Evolutionary conservation across 768 basidiomycete genomes (phyloP).

Genomic region (Daedaleopsis nitida): DNA sequence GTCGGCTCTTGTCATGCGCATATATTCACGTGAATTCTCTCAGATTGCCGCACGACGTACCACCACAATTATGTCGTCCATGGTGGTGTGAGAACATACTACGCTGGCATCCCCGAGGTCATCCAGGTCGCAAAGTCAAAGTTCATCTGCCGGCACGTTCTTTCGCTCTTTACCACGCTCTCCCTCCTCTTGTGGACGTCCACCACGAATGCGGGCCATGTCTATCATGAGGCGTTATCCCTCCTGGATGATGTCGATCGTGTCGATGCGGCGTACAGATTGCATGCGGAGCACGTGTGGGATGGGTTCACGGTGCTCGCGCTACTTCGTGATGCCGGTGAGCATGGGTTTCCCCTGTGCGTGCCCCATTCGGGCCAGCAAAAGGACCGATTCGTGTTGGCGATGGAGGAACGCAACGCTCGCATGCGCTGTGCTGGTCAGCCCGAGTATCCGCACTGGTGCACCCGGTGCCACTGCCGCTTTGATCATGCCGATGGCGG

Average conservation of each 20-base stretch:
- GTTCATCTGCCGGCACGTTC: no score
- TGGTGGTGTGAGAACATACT: no score
- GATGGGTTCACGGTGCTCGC: conserved; percentile 27
- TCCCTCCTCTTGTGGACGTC: conserved; percentile 10
- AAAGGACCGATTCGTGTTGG: conserved; percentile 25
- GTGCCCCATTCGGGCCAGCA: conserved; percentile 30
- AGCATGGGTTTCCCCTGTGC: conserved; percentile 9
- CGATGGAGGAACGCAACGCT: conserved; percentile 29
- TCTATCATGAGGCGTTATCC: conserved; percentile 1
- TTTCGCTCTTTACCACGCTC: no score
- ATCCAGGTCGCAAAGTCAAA: no score
- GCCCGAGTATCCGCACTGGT: conserved; percentile 32
- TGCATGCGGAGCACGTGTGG: conserved; percentile 24
- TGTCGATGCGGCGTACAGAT: background rate
- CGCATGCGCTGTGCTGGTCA: conserved; percentile 28
- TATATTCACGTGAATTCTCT: no score
- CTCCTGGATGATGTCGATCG: background rate
- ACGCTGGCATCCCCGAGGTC: no score
- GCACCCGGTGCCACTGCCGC: conserved; percentile 29
- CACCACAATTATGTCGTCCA: no score
- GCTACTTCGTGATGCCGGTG: conserved; percentile 26
- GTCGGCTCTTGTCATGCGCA: no score
- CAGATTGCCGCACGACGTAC: no score
- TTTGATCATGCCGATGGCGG: conserved; percentile 15
- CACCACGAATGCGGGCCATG: conserved; percentile 2